phyloP scores from a whole-genome alignment of 768 basidiomycete species.

The Kwoniella shandongensis region DNA sequence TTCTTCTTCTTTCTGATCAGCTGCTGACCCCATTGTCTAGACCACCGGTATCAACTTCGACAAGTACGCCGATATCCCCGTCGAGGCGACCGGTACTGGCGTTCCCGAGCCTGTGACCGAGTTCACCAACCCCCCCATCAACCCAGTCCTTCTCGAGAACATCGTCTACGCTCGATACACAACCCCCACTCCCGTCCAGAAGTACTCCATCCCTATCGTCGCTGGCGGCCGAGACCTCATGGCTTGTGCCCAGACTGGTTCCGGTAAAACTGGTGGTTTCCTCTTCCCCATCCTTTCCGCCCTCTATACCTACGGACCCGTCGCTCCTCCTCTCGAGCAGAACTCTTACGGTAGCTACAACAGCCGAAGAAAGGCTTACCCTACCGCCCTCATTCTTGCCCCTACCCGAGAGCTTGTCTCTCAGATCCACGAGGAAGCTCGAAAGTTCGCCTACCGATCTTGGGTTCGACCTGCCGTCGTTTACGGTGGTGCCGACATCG shows the following conservation, averaged over 20 bases:
- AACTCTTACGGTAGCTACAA: slow-evolving; percentile 58
- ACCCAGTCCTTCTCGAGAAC: slow-evolving; percentile 91
- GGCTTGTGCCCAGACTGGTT: slow-evolving; percentile 78
- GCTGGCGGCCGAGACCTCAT: slow-evolving; percentile 63
- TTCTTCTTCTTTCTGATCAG: no score
- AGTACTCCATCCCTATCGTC: slow-evolving; percentile 98
- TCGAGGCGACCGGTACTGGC: slow-evolving; percentile 93
- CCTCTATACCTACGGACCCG: slow-evolving; percentile 80
- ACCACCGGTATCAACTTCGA: slow-evolving; percentile 99
- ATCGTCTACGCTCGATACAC: slow-evolving; percentile 89
- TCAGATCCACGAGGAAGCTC: slow-evolving; percentile 98
- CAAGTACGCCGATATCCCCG: slow-evolving; percentile 99
- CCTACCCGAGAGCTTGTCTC: slow-evolving; percentile 98
- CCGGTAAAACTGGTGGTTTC: slow-evolving; percentile 98
- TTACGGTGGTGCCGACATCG: slow-evolving; percentile 98
- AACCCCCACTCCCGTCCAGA: slow-evolving; percentile 97
- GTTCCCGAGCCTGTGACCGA: slow-evolving; percentile 91
- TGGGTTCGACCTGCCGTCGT: slow-evolving; percentile 99
- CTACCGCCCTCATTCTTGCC: slow-evolving; percentile 94
- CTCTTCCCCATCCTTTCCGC: slow-evolving; percentile 97
- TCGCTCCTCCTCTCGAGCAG: slow-evolving; percentile 63
- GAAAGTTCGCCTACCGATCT: slow-evolving; percentile 98
- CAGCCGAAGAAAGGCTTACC: slow-evolving; percentile 84
- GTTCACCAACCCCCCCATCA: slow-evolving; percentile 85
- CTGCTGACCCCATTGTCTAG: slow-evolving; percentile 55